A percentile compares a stretch with the other conserved stretches of the same genome.
phyloP scores from a whole-genome alignment of 1,284 basidiomycete species.

The Cutaneotrichosporon dermatis region DNA sequence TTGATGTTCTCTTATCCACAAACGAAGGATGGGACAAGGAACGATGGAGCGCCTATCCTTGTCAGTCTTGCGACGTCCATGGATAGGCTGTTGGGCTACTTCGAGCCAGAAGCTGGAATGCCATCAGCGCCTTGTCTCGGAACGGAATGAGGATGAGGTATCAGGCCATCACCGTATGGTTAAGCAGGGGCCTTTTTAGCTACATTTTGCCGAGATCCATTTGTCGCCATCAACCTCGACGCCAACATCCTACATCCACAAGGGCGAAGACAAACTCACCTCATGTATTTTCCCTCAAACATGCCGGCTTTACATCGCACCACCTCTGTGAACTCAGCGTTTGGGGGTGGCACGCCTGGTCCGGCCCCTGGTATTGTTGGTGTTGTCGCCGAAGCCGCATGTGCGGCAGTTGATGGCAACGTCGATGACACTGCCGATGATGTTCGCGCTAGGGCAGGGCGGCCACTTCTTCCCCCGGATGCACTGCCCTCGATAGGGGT shows the following conservation, averaged over 20 bases:
- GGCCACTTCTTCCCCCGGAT: no score
- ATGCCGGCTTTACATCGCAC: conserved; percentile 13
- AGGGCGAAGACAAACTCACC: conserved; percentile 16
- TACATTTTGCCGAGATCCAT: not conserved
- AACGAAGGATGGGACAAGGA: conserved; percentile 30
- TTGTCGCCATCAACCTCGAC: not conserved
- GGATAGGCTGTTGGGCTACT: conserved; percentile 31
- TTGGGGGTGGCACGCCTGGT: not conserved
- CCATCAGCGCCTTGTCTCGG: not conserved
- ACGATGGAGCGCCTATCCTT: conserved; percentile 35
- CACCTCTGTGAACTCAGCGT: not conserved
- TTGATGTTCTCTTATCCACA: conserved; percentile 23
- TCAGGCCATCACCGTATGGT: not conserved
- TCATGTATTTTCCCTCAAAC: conserved; percentile 28
- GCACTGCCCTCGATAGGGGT: no score
- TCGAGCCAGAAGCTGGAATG: conserved; percentile 24
- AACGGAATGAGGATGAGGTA: not conserved
- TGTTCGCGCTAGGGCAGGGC: not conserved
- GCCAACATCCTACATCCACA: not conserved
- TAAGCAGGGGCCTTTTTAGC: not conserved
- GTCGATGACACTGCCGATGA: not conserved
- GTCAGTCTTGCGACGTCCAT: conserved; percentile 33
- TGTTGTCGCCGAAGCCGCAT: not conserved
- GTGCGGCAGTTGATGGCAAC: not conserved
- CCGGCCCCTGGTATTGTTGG: not conserved